Base-by-base conservation (phyloP, 148 eudicot species). In the Tetragonia tetragonoides region DNA sequence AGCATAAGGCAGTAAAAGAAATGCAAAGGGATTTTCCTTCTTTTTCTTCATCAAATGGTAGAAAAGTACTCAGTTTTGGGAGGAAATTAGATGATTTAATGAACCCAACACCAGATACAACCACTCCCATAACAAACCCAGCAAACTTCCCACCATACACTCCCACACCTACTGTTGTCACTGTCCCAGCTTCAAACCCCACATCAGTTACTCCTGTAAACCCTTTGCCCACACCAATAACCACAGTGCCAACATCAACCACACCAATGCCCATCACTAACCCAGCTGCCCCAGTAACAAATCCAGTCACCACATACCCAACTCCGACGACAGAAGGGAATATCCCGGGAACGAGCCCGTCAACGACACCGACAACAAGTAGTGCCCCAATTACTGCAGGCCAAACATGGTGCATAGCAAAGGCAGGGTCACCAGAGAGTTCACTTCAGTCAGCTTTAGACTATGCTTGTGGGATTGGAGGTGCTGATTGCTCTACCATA, bases 401-500 rank as follows among this genome's bases (percentile, higher is more conserved):
- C 53, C 95, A 91, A 80, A 84, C 87, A 41, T 95, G 98, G 99
- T 95, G 99, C 66, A 81, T 95, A 37, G 99, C 91, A 0, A 88
- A 80, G 82, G 77, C 75, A 23, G 99, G 99, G 6, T 87, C 84
- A 1, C 34, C 78, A 2, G 90, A 91, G 83, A 69, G 72, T 53
- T 74, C 83, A 0, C 71, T 95, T 21, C 99, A 95, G 71, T 60
- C 86, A 8, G 99, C 87, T 12, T 80, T 95, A 18, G 98, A 95
- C 79, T 95, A 93, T 81, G 97, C 99, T 1, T 95, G 99, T 84
- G 99, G 99, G 66, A 85, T 79, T 47, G 97, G 93, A 5, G 90
- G 87, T 4, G 97, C 90, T 8, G 99, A 95, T 76, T 95, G 99
- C 65, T 88, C 93, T 1, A 81, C 81, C 3, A 87, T 95, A 51